phyloP scores from a whole-genome alignment of 495 filamentous ascomycete species.

The Aspergillus affinis region DNA sequence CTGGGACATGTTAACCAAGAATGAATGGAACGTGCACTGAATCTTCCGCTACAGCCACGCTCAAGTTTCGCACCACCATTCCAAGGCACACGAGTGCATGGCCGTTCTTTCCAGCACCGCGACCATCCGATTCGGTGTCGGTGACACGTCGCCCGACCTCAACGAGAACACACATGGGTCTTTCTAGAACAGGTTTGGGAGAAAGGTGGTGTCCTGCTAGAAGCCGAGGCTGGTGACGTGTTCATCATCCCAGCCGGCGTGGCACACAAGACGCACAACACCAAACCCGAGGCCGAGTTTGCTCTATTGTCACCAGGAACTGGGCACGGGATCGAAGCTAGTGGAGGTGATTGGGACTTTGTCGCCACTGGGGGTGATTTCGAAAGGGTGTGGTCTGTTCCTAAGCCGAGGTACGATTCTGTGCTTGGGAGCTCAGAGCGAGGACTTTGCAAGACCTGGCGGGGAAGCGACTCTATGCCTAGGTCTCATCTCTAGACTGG shows the following conservation, averaged over 20 bases:
- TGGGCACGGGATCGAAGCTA: background rate
- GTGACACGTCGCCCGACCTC: background rate
- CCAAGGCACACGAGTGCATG: background rate
- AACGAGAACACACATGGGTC: background rate
- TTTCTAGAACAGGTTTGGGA: too few species aligned
- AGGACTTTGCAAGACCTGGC: background rate
- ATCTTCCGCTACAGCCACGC: background rate
- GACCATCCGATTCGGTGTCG: background rate
- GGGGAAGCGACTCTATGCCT: background rate
- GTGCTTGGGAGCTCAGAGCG: background rate
- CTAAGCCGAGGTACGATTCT: background rate
- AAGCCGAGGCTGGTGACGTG: slow-evolving; percentile 33
- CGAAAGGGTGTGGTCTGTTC: background rate
- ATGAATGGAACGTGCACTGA: background rate
- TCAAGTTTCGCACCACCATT: background rate
- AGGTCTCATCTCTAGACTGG: background rate
- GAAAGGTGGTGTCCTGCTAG: slow-evolving; percentile 21
- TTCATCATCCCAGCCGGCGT: slow-evolving; percentile 39
- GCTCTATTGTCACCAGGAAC: slow-evolving; percentile 27
- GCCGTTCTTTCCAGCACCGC: background rate
- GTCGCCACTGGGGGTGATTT: background rate
- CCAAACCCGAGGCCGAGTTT: slow-evolving; percentile 10
- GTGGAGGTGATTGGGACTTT: background rate
- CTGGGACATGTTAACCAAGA: background rate
- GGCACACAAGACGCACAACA: slow-evolving; percentile 34